These are phyloP conservation scores for Skeletonema grethae DNA, from an alignment of 108 stramenopile species.

Conservation along the genomic window DNA sequence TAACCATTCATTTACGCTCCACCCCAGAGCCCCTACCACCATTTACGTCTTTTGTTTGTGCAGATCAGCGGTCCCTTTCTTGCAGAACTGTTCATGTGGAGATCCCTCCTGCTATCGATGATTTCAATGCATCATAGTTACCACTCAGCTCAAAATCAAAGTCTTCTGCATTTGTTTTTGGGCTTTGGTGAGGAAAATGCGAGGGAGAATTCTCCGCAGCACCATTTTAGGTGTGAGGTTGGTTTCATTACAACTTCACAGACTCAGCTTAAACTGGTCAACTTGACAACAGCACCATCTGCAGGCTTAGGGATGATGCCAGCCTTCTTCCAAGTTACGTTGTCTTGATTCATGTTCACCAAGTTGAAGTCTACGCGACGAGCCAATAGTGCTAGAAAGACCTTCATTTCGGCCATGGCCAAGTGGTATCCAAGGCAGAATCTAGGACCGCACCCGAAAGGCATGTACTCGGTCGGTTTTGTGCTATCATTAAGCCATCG, in stretches of 20 bases:
- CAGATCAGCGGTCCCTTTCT: too few species aligned
- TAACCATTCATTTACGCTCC: too few species aligned
- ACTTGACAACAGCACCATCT: constrained; percentile 30
- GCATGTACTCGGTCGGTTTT: constrained; percentile 49
- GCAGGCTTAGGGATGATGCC: constrained; percentile 41
- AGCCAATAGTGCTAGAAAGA: constrained; percentile 62
- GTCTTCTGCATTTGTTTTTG: too few species aligned
- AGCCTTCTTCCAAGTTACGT: constrained; percentile 27
- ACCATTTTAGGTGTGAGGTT: too few species aligned
- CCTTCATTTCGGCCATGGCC: constrained; percentile 62
- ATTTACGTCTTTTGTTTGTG: too few species aligned
- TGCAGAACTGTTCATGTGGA: too few species aligned
- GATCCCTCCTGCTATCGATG: too few species aligned
- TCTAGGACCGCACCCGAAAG: constrained; percentile 56
- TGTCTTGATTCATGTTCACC: constrained; percentile 30
- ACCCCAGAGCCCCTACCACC: too few species aligned
- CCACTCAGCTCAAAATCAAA: too few species aligned
- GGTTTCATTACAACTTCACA: not conserved
- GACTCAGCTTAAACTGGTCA: constrained; percentile 16
- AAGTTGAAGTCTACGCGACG: constrained; percentile 50
- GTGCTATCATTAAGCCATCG: constrained; percentile 44
- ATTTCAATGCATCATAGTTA: too few species aligned
- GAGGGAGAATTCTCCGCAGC: too few species aligned
- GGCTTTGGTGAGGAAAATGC: too few species aligned
- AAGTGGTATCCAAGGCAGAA: constrained; percentile 57